These are phyloP conservation scores for Stromatinia cepivora DNA, from an alignment of 2,329 filamentous ascomycete genomes.

Conservation along the genomic window DNA sequence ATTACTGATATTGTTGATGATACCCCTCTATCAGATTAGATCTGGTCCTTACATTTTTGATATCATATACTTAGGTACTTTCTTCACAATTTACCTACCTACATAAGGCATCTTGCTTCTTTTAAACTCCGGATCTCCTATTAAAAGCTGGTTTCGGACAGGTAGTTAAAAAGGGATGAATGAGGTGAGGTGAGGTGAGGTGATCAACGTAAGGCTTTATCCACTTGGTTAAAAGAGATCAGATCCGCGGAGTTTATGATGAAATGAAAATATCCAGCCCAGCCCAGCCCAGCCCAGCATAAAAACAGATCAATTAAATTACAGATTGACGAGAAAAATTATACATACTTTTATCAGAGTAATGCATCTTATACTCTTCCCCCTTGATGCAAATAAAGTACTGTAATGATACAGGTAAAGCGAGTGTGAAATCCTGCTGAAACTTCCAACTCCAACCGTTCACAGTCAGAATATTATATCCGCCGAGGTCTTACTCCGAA, in stretches of 20 bases:
- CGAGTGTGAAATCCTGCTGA: background rate
- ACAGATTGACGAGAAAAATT: background rate
- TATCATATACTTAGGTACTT: background rate
- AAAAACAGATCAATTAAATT: background rate
- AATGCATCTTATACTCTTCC: background rate
- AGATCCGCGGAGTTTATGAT: background rate
- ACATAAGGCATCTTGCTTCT: background rate
- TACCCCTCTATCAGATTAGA: slow-evolving; percentile 10
- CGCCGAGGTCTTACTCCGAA: background rate
- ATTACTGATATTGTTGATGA: background rate
- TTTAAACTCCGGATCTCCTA: background rate
- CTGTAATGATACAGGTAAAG: background rate
- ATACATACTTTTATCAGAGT: background rate
- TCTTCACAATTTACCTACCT: background rate
- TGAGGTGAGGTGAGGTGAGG: background rate
- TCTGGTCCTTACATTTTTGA: background rate
- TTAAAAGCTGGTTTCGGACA: background rate
- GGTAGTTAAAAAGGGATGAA: slow-evolving; percentile 2
- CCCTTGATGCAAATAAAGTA: background rate
- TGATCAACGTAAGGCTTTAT: slow-evolving; percentile 7
- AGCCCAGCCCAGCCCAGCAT: background rate
- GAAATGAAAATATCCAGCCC: background rate
- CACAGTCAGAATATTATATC: background rate
- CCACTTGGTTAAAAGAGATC: background rate
- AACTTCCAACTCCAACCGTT: background rate